phyloP scores from a whole-genome alignment of 2,329 filamentous ascomycete species.

The Ceratocystis harringtonii region DNA sequence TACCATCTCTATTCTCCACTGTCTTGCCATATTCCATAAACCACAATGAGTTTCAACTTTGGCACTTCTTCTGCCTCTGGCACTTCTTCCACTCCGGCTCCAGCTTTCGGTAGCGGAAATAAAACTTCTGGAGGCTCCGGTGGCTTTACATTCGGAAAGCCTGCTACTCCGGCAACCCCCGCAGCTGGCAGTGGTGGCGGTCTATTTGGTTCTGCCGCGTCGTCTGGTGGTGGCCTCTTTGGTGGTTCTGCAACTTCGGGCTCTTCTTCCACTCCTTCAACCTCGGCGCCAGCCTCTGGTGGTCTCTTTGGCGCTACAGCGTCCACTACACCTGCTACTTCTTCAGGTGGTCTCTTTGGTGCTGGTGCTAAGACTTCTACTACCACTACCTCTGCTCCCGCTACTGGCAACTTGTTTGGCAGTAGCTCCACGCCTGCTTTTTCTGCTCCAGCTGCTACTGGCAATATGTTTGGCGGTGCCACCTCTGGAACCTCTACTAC shows the following conservation, averaged over 20 bases:
- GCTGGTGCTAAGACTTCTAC: slow-evolving; percentile 4
- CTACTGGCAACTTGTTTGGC: slow-evolving; percentile 31
- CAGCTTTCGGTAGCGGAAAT: slow-evolving; percentile 22
- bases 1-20: background rate
- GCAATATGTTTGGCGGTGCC: background rate
- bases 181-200: slow-evolving; percentile 11
- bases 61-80: slow-evolving; percentile 24
- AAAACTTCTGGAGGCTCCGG: slow-evolving; percentile 16
- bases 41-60: slow-evolving; percentile 30
- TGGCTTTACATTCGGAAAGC: slow-evolving; percentile 23
- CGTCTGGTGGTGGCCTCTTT: slow-evolving; percentile 16
- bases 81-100: slow-evolving; percentile 18
- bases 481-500: slow-evolving; percentile 4
- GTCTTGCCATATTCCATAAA: background rate
- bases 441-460: slow-evolving; percentile 16
- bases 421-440: slow-evolving; percentile 20
- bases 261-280: slow-evolving; percentile 22
- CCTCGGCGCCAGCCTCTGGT: slow-evolving; percentile 28
- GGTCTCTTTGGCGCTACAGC: slow-evolving; percentile 27
- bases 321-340: slow-evolving; percentile 25
- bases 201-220: slow-evolving; percentile 16
- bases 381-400: slow-evolving; percentile 35
- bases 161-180: slow-evolving; percentile 7
- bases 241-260: slow-evolving; percentile 20
- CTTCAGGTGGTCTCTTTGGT: slow-evolving; percentile 31